These are phyloP conservation scores for Iris pallida DNA, from an alignment of 116 monocot genomes.

Conservation along the genomic window DNA sequence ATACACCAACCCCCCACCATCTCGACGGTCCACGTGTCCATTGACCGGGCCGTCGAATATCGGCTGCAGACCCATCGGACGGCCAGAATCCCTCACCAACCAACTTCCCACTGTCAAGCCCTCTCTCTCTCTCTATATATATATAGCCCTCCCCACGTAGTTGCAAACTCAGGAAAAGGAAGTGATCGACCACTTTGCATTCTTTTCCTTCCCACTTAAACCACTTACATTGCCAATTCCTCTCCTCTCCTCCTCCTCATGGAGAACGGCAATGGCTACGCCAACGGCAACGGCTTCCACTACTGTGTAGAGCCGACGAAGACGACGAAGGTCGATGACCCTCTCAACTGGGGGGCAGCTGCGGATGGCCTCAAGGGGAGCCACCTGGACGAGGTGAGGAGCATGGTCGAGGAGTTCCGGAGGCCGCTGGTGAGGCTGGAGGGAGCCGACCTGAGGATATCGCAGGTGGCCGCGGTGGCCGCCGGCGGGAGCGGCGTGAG, in stretches of 20 bases:
- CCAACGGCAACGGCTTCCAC: not conserved
- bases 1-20: not conserved
- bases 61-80: conserved; percentile 5
- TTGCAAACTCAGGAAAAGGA: not conserved
- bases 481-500: not conserved
- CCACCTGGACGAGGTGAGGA: conserved; percentile 21
- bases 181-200: not conserved
- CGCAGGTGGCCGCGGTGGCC: conserved; percentile 18
- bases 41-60: not conserved
- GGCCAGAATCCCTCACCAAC: conserved; percentile 12
- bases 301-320: not conserved
- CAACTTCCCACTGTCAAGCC: conserved; percentile 3
- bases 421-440: conserved; percentile 7
- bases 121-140: too few species aligned
- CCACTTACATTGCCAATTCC: too few species aligned
- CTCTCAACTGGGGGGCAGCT: conserved; percentile 12
- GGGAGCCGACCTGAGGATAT: conserved; percentile 7
- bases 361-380: conserved; percentile 10
- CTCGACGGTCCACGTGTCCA: conserved; percentile 11
- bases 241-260: too few species aligned
- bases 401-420: conserved; percentile 15
- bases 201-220: not conserved
- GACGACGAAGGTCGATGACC: not conserved
- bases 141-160: too few species aligned
- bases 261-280: not conserved